Evolutionary conservation across 768 basidiomycete species (phyloP), one percentile per base, ranked within the genome.

Genomic region (Calocybe cyanea): DNA sequence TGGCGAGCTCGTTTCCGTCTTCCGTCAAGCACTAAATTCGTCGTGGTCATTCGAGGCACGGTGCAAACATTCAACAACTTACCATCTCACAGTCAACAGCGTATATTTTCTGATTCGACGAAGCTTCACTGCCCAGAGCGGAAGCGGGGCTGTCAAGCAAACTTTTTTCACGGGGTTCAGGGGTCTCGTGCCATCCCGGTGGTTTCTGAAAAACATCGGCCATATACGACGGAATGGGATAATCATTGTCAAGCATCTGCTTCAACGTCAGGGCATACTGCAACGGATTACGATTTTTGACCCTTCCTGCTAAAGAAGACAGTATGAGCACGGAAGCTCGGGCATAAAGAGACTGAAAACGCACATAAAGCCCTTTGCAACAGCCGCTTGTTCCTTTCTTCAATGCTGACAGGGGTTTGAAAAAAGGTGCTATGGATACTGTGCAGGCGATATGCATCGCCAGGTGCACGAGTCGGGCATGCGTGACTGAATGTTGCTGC

Each of bases 21-120:
- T 86, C 86, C 1, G 93, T 94, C 63, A 85, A 54, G 60, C 93
- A 95, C 93, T 96, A 28, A n/a, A n/a, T n/a, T 24, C 25, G 17
- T 35, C 21, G 36, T 9, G 37, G 0, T 46, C 30, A 46, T 41
- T 18, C 38, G n/a, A 25, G 17, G 15, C 38, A 2, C 45, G 44
- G 37, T 38, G 4, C 15, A 25, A 14, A 40, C 39, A 14, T 9
- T 28, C 18, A 24, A n/a, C 14, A 8, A 57, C 79, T 43, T 49
- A 91, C 94, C 95, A 97, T 97, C 63, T 97, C 95, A 63, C 95
- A 98, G 72, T 99, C 95, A 38, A 99, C 77, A 0, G 91, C 90
- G 45, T 88, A 83, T 19, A 95, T 77, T 48, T 69, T 72, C 3
- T 76, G 71, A 36, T 61, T 61, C n/a, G 56, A 58, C 23, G 57